Conservation (phyloP, 148 eudicot genomes). For the Rhododendron griersonianum region DNA sequence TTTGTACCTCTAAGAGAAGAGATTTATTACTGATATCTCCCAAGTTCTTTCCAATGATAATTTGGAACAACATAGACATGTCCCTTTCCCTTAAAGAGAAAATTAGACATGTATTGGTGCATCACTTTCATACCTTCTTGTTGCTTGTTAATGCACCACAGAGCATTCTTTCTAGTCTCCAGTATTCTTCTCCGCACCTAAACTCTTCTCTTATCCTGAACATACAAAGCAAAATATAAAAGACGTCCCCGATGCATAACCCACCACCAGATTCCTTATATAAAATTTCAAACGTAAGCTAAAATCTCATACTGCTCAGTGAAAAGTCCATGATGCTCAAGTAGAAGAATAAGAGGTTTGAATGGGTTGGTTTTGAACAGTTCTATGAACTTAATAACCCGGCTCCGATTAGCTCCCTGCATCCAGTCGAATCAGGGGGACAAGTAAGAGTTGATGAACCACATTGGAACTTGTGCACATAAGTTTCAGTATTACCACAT, state of each 20-base stretch:
- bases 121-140: conserved; percentile 38
- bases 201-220: conserved; percentile 75
- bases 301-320: conserved; percentile 51
- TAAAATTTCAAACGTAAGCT: not conserved
- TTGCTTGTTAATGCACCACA: conserved; percentile 48
- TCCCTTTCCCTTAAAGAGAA: not conserved
- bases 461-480: not conserved
- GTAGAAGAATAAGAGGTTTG: conserved; percentile 51
- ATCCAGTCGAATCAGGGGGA: conserved; percentile 5
- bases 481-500: conserved; percentile 27
- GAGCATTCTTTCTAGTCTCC: conserved; percentile 89
- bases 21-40: not conserved
- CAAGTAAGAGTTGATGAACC: not conserved
- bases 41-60: not conserved
- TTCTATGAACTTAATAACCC: conserved; percentile 16
- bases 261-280: not conserved
- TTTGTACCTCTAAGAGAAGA: not conserved
- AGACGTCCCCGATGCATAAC: not conserved
- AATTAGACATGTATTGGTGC: not conserved
- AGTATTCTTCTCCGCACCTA: conserved; percentile 72
- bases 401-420: conserved; percentile 36
- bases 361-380: conserved; percentile 53
- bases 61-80: not conserved
- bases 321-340: conserved; percentile 53
- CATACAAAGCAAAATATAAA: conserved; percentile 8